phyloP scores from a whole-genome alignment of 495 filamentous ascomycete genomes.

The Podospora sp. region DNA sequence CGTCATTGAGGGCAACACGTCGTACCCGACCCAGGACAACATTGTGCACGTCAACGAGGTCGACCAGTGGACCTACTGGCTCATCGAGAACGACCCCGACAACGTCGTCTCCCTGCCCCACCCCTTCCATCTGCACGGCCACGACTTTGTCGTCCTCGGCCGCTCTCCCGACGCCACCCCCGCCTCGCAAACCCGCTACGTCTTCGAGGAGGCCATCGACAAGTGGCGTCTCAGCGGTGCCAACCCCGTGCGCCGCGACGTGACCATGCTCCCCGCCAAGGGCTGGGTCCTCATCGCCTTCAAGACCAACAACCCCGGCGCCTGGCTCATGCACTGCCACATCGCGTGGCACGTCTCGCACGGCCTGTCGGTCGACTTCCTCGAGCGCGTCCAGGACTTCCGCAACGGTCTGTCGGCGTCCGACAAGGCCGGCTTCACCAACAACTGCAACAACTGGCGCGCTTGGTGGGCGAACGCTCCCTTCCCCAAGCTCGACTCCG shows the following conservation, averaged over 20 bases:
- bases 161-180: constrained; percentile 32
- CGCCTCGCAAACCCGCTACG: constrained; percentile 22
- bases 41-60: constrained; percentile 37
- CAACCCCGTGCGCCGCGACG: constrained; percentile 66
- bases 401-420: constrained; percentile 22
- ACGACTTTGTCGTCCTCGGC: constrained; percentile 63
- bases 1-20: constrained; percentile 40
- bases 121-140: constrained; percentile 54
- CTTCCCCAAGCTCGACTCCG: constrained; percentile 33
- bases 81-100: constrained; percentile 57
- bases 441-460: constrained; percentile 33
- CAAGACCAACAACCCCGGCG: constrained; percentile 58
- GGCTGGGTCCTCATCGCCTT: constrained; percentile 58
- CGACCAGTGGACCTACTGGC: constrained; percentile 54
- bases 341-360: constrained; percentile 57
- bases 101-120: constrained; percentile 39
- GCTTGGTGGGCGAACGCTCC: constrained; percentile 30
- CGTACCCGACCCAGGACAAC: constrained; percentile 43
- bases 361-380: constrained; percentile 52
- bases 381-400: constrained; percentile 46
- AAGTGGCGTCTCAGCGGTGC: constrained; percentile 35
- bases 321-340: constrained; percentile 62
- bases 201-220: constrained; percentile 41
- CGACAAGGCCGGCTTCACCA: constrained; percentile 26
- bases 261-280: constrained; percentile 50